Base-by-base conservation (phyloP, 2,329 filamentous ascomycete genomes). In the Lecanicillium sp. region DNA sequence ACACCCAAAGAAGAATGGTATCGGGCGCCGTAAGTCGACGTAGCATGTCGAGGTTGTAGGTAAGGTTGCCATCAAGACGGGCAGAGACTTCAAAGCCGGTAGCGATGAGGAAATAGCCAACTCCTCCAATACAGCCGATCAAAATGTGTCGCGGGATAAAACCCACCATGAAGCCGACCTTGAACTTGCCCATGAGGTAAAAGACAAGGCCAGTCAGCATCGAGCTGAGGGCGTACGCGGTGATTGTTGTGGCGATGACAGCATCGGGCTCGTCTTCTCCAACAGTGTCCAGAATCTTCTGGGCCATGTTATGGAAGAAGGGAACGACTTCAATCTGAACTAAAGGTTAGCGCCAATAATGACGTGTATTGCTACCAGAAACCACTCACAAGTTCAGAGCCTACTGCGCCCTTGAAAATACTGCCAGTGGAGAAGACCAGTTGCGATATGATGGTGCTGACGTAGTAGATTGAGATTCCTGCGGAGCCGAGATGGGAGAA, bases 241-340 rank as follows among this genome's bases (percentile, higher is more conserved):
- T 80, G 51, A 98, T 95, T 3, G 90, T 95, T 0, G 92, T 98
- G 20, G 92, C 89, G 46, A 96, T 84, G 33, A 98, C 83, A 3
- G 87, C 84, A 50, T 92, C 81, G 1, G 85, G 79, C 18, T 92
- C 80, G 15, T 89, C 80, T 45, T 84, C 77, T 13, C 90, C 87
- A 47, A 98, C 81, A 31, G 75, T 71, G 12, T 71, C 68, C 48
- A 92, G 79, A 55, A 97, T 96, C 20, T 84, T 90, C 46, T 82
- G 80, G 1, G 92, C 89, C 90, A 98, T 98, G 54, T 90, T 94
- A 64, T 98, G 92, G 58, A 98, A 97, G 65, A 98, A 98, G 0
- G 90, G 92, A 1, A 98, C 90, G 1, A 97, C 90, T 64, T 98
- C 92, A 49, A 97, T 98, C 77, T 83, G 45, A 15, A 45, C 11